Base-by-base conservation (phyloP, 306 rosid species). In the Vicia faba region DNA sequence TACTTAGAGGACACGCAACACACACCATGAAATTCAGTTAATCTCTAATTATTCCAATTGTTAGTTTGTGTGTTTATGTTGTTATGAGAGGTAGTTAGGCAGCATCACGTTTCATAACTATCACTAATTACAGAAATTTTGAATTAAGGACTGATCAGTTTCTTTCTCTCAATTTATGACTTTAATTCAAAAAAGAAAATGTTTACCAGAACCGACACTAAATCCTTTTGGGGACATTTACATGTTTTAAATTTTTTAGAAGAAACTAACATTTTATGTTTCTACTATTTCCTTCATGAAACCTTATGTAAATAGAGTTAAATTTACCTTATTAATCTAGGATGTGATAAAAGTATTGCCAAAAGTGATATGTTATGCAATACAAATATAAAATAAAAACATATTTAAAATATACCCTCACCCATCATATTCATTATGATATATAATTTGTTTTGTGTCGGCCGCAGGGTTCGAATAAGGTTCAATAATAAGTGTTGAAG, bases 221-320 rank as follows among this genome's bases (percentile, higher is more conserved):
- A 18, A 50, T 9, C 29, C 29, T 19, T 50, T 50, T 50, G 29
- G 29, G 57, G 29, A 19, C 57, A 16, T 48, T 48, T 48, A 8
- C 55, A 15, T 48, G 55, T 48, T 48, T 48, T 16, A 48, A 48
- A 16, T 0, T 48, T 6, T 48, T 2, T 25, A 2, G 28, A 48
- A 48, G 55, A 16, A 48, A 48, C 26, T 50, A 50, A 50, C 26
- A 19, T 3, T 19, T 50, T 51, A 9, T 49, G 55, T 49, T 49
- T 51, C n/a, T 51, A 20, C 29, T 19, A 51, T 51, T 20, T 51
- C 58, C 58, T 51, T 51, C 8, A 19, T 20, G 58, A 51, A 20
- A 51, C 10, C 7, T 48, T 49, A 5, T 10, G 12, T 38, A 16
- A 49, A 49, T 49, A 7, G 20, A 49, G 9, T 49, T 15, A 15